Conservation (phyloP, 148 eudicot species). For the Persicaria maculosa region DNA sequence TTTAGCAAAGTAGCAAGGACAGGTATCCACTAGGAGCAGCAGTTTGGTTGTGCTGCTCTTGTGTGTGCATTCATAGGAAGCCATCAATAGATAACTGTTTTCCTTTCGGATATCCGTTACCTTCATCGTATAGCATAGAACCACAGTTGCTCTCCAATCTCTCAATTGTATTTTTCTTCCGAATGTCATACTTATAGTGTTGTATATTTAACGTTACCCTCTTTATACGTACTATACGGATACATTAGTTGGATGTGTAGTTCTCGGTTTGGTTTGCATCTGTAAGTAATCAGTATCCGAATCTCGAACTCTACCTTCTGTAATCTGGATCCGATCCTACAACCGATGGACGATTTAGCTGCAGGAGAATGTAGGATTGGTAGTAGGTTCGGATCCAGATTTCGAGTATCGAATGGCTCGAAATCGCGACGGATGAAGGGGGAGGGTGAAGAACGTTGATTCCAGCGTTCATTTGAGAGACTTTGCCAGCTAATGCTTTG, state of each 20-base stretch:
- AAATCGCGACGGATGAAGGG: no score
- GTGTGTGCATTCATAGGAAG: conserved; percentile 4
- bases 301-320: no score
- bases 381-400: no score
- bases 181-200: background rate
- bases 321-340: no score
- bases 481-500: no score
- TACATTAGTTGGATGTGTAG: background rate
- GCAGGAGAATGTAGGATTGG: no score
- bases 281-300: background rate
- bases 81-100: background rate
- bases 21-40: background rate
- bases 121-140: background rate
- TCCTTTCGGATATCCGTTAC: background rate
- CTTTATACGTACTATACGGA: background rate
- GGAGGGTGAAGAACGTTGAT: no score
- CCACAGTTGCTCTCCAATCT: background rate
- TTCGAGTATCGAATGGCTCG: no score
- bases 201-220: background rate
- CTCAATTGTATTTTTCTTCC: background rate
- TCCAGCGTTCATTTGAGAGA: no score
- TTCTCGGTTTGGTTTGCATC: background rate
- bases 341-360: no score
- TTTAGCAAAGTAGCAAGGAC: background rate
- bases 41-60: background rate